Evolutionary conservation across 1,284 basidiomycete genomes (phyloP).

Genomic region (Sporisorium iseilematis-ciliati): DNA sequence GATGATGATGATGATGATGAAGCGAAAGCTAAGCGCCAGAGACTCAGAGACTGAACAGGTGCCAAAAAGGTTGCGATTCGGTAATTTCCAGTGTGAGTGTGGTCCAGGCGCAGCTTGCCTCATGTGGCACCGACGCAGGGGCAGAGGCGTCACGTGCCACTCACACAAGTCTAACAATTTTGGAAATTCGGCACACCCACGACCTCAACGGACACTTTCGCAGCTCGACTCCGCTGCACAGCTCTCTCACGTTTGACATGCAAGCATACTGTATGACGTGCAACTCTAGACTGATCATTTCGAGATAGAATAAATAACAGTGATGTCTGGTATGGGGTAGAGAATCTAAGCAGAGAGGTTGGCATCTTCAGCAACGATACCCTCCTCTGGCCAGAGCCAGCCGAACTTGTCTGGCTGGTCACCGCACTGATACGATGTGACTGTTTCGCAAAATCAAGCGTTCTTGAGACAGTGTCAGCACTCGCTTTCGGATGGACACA

Average conservation of each 20-base stretch:
- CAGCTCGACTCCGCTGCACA: not conserved
- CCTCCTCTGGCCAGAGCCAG: slow-evolving; percentile 69
- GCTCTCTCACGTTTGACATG: not conserved
- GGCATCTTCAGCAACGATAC: slow-evolving; percentile 62
- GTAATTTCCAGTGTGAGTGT: slow-evolving; percentile 5
- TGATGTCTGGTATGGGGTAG: too few relatives aligned
- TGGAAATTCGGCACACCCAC: not conserved
- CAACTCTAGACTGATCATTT: not conserved
- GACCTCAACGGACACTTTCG: slow-evolving; percentile 1
- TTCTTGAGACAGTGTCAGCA: too few relatives aligned
- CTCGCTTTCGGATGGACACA: too few relatives aligned
- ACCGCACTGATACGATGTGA: slow-evolving; percentile 59
- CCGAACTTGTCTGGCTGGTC: slow-evolving; percentile 61
- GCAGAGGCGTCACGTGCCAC: slow-evolving; percentile 5
- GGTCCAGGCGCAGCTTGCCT: slow-evolving; percentile 14
- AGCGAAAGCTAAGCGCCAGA: not conserved
- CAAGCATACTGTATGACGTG: not conserved
- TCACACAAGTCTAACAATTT: not conserved
- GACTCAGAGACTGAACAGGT: not conserved
- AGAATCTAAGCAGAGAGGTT: slow-evolving; percentile 14
- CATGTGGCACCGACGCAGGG: slow-evolving; percentile 10
- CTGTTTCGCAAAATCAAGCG: too few relatives aligned
- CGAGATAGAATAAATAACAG: too few relatives aligned
- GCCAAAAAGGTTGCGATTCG: not conserved
- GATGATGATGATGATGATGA: not conserved